A percentile compares a stretch with the other conserved stretches of the same genome.
Evolutionary conservation across 768 basidiomycete species (phyloP).

Genomic region (Russula compacta): DNA sequence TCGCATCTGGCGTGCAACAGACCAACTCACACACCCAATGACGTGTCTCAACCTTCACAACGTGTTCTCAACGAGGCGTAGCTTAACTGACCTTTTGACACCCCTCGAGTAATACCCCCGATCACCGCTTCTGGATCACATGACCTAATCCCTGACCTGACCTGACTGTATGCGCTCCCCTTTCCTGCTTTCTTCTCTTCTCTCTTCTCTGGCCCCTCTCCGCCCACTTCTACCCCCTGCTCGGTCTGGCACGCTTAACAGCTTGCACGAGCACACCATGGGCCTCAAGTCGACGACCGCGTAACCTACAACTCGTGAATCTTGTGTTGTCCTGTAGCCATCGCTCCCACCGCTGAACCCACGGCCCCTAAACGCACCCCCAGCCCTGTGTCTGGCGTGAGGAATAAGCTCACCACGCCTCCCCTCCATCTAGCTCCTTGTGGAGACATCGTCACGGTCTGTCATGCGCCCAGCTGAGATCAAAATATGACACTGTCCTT

Average conservation of each 20-base stretch:
- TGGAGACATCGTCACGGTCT: not conserved
- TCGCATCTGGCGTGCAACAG: not conserved
- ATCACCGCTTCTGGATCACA: not conserved
- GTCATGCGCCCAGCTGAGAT: not conserved
- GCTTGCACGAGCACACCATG: not conserved
- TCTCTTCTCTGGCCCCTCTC: too few relatives aligned
- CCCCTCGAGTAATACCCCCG: not conserved
- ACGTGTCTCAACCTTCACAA: not conserved
- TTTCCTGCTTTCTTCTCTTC: not conserved
- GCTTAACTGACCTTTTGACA: not conserved
- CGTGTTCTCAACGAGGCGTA: constrained; percentile 5
- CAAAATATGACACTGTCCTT: not conserved
- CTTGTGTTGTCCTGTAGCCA: not conserved
- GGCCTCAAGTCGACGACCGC: not conserved
- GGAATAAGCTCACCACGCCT: not conserved
- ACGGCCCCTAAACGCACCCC: not conserved
- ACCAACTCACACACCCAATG: not conserved
- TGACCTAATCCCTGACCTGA: not conserved
- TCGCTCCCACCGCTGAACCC: not conserved
- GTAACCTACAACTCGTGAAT: not conserved
- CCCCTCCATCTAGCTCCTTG: not conserved
- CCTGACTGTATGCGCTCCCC: not conserved
- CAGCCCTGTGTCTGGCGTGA: constrained; percentile 9
- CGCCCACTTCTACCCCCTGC: too few relatives aligned
- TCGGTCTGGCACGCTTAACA: not conserved